Evolutionary conservation across 768 basidiomycete species (phyloP).

Genomic region (Kwoniella shandongensis): DNA sequence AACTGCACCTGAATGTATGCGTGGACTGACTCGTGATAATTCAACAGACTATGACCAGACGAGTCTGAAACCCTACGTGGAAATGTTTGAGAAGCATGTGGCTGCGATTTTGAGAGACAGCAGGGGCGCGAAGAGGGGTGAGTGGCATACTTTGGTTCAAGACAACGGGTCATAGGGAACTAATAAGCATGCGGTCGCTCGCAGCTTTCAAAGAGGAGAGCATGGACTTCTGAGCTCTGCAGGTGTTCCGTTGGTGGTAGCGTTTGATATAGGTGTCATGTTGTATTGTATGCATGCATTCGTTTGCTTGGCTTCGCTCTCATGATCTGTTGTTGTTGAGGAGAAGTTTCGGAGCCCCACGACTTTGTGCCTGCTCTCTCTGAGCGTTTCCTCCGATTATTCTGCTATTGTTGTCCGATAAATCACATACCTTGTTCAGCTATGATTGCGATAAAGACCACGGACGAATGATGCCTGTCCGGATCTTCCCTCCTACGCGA

Average conservation of each 20-base stretch:
- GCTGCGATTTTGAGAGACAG: conserved; percentile 52
- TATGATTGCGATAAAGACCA: no score
- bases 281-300: conserved; percentile 7
- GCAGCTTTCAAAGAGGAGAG: conserved; percentile 31
- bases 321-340: background rate
- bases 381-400: no score
- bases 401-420: no score
- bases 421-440: no score
- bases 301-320: background rate
- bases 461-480: no score
- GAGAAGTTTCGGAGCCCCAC: conserved; percentile 1
- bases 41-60: conserved; percentile 87
- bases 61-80: conserved; percentile 82
- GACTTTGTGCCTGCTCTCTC: no score
- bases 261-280: background rate
- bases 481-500: no score
- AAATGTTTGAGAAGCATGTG: conserved; percentile 78
- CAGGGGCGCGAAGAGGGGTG: conserved; percentile 47
- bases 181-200: background rate
- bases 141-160: conserved; percentile 25
- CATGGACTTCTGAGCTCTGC: conserved; percentile 27
- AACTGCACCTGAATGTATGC: background rate
- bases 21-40: background rate
- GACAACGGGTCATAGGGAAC: background rate
- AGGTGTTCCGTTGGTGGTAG: background rate